Base-by-base conservation (phyloP, 2,329 filamentous ascomycete genomes). In the Didymella keratinophila region DNA sequence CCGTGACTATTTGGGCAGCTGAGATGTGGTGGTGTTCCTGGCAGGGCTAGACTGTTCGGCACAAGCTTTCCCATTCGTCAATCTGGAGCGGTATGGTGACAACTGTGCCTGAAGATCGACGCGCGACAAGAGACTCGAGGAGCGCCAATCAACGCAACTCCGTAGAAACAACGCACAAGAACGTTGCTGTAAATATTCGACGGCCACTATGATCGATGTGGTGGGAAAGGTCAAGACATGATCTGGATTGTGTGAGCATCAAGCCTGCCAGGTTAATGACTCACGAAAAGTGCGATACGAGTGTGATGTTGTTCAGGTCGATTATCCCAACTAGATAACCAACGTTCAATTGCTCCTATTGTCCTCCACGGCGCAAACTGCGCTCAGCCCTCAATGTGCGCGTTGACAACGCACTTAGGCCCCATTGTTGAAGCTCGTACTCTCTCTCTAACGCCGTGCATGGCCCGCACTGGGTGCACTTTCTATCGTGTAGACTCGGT, bases 371-470 rank as follows among this genome's bases (percentile, higher is more conserved):
- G 52, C 58, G 53, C 58, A 56, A 34, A 56, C 34, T 46, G 58
- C 58, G 53, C 52, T 56, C 55, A 59, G 60, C 64, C 57, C 60
- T 52, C 60, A 51, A 43, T 41, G 67, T 71, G 65, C 65, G 67
- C 62, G 68, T 71, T 71, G 68, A 71, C 53, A 63, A 67, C 68
- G 66, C 63, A 71, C 67, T 70, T 48, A 39, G 60, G 66, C 62
- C 59, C 60, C 55, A 23, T 54, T 70, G 68, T 69, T 70, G 68
- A 71, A 71, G 62, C 62, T 68, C 54, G 56, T 48, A n/a, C n/a
- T 42, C 18, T 58, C 54, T 56, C 18, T 58, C 54, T 56, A 66
- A 66, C 62, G 60, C 64, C 62, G 51, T 58, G 54, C 66, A 58
- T 56, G 56, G 55, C 65, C 61, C 63, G 55, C 64, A 47, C 55